phyloP scores from a whole-genome alignment of 768 basidiomycete genomes.

The Mycena metata region DNA sequence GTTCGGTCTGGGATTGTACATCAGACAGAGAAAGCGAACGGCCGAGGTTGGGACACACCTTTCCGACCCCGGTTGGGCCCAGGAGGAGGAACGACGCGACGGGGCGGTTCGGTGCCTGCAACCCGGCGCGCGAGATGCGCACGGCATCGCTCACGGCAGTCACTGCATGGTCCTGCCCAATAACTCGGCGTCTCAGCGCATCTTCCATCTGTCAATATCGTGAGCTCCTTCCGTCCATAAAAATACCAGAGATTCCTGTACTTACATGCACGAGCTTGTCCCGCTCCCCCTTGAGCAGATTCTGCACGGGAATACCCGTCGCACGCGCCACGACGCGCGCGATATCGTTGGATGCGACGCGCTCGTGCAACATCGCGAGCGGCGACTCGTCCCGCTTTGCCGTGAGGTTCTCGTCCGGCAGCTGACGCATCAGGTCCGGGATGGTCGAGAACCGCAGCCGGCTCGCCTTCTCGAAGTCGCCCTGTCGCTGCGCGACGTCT shows the following conservation, averaged over 20 bases:
- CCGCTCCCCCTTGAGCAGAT: constrained; percentile 88
- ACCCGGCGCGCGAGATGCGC: constrained; percentile 90
- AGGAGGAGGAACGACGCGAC: constrained; percentile 94
- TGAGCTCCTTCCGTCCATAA: background rate
- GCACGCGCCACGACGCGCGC: constrained; percentile 89
- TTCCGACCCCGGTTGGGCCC: constrained; percentile 90
- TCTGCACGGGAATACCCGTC: constrained; percentile 93
- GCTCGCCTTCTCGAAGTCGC: constrained; percentile 87
- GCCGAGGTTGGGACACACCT: constrained; percentile 55
- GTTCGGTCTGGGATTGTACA: constrained; percentile 72
- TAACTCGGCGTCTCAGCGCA: constrained; percentile 75
- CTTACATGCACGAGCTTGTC: constrained; percentile 90
- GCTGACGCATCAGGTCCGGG: constrained; percentile 80
- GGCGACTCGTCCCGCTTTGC: constrained; percentile 57
- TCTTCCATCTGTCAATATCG: constrained; percentile 83
- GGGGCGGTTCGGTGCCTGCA: constrained; percentile 90
- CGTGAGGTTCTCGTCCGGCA: constrained; percentile 64
- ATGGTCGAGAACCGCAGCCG: constrained; percentile 89
- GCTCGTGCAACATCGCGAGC: constrained; percentile 81
- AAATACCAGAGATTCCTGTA: constrained; percentile 7
- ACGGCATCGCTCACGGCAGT: constrained; percentile 90
- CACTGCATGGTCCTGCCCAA: constrained; percentile 94
- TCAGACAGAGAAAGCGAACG: background rate
- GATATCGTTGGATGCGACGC: constrained; percentile 92
- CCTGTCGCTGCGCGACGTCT: constrained; percentile 90